Conservation (phyloP, 345 rosid genomes). For the Pistacia integerrima region DNA sequence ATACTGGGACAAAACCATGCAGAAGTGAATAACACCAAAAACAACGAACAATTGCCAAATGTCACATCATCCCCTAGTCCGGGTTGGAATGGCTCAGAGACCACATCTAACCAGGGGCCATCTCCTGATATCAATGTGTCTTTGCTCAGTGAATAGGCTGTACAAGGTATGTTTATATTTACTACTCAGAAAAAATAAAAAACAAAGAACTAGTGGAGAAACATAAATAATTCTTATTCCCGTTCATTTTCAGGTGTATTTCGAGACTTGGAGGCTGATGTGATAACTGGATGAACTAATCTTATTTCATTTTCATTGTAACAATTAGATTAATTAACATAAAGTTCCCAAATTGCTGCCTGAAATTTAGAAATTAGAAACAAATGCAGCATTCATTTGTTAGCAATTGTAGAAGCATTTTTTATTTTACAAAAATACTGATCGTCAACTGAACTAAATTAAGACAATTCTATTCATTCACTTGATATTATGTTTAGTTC, state of each 20-base stretch:
- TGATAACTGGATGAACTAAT: constrained; percentile 13
- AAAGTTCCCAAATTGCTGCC: not conserved
- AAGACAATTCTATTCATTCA: not conserved
- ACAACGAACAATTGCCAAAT: constrained; percentile 17
- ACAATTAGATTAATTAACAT: constrained; percentile 12
- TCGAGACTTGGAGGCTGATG: constrained; percentile 14
- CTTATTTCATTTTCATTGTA: constrained; percentile 11
- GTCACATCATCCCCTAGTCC: constrained; percentile 7
- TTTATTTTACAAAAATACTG: not conserved
- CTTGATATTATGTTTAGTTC: not conserved
- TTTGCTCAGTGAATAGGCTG: constrained; percentile 38
- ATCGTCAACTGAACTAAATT: not conserved
- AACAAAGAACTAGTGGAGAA: not conserved
- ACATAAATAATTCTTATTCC: not conserved
- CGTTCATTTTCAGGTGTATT: not conserved
- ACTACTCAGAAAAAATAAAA: no score
- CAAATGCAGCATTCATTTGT: constrained; percentile 4
- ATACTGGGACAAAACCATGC: constrained; percentile 21
- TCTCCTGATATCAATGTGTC: constrained; percentile 58
- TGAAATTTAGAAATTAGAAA: constrained; percentile 7
- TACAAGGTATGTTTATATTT: constrained; percentile 10
- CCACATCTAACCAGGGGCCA: constrained; percentile 33
- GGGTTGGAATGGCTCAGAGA: constrained; percentile 38
- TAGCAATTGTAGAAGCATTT: not conserved
- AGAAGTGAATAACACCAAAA: constrained; percentile 3